Base-by-base conservation (phyloP, 2,329 filamentous ascomycete genomes). In the Chlorencoelia australis region DNA sequence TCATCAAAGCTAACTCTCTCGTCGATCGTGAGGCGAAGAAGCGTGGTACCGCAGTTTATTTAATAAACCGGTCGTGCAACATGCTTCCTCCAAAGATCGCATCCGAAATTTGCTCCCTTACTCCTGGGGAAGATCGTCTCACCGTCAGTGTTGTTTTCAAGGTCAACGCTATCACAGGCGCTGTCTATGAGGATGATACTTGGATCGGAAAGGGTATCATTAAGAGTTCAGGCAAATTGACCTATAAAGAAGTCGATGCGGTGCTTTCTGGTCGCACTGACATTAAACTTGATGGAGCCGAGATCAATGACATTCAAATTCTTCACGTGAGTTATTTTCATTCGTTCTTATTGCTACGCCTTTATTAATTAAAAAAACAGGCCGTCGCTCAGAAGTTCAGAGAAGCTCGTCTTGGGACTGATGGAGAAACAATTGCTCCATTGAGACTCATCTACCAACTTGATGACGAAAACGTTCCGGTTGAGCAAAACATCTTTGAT, bases 21-120 rank as follows among this genome's bases (percentile, higher is more conserved):
- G 88, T 96, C 33, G 91, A 98, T 55, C 82, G 91, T 30, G 91
- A 98, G 63, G 91, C 91, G 8, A 94, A 91, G 74, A 98, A 96
- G 71, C 85, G 91, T 48, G 89, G 89, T 43, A 96, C 88, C 39
- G 88, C 87, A 22, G 91, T 98, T 16, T 93, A 96, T 56, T 71
- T 98, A 45, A 82, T 94, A 65, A 91, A 94, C 66, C 79, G 22
- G 66, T 81, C 48, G 67, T 68, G 89, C 74, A 70, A 89, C 68
- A 79, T 98, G 71, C 75, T 98, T 24, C 91, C 91, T 10, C 71
- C 83, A 1, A 87, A 85, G 62, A 69, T 98, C 44, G 82, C 87
- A 6, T 75, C 78, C 13, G 88, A 95, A 48, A 71, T 96, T 33
- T 94, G 88, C 69, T 91, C 88, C 40, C 68, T 98, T 43, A 72